These are phyloP conservation scores for Sporothrix globosa DNA, from an alignment of 2,329 filamentous ascomycete genomes.

Conservation along the genomic window DNA sequence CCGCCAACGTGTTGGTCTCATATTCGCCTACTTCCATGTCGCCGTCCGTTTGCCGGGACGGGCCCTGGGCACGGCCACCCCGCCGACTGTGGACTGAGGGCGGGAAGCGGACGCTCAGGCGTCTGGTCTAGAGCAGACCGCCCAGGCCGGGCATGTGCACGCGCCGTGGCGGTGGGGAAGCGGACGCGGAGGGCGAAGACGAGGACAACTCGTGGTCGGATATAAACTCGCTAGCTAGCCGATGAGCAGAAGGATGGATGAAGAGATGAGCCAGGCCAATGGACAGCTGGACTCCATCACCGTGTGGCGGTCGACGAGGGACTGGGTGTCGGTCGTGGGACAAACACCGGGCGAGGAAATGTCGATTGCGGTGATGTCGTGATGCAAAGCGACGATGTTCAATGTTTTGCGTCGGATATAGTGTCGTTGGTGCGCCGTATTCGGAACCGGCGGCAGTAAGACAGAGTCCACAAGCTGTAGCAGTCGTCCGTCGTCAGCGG, in stretches of 20 bases:
- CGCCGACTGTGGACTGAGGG: slow-evolving; percentile 27
- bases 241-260: neutral
- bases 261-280: slow-evolving; percentile 20
- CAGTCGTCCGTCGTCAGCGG: neutral
- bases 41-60: slow-evolving; percentile 41
- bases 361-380: neutral
- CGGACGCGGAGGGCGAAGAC: neutral
- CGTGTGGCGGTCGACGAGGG: slow-evolving; percentile 37
- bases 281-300: slow-evolving; percentile 47
- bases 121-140: slow-evolving; percentile 9
- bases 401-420: neutral
- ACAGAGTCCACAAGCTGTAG: neutral
- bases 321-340: neutral
- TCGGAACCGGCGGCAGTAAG: neutral
- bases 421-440: neutral
- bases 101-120: slow-evolving; percentile 28
- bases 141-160: slow-evolving; percentile 26
- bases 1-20: slow-evolving; percentile 63
- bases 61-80: slow-evolving; percentile 34
- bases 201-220: neutral
- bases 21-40: slow-evolving; percentile 67
- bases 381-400: neutral
- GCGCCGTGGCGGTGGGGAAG: neutral
- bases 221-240: slow-evolving; percentile 1
- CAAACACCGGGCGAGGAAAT: neutral